Base-by-base conservation (phyloP, 352 stramenopile species). In the Elongisporangium prolatum region DNA sequence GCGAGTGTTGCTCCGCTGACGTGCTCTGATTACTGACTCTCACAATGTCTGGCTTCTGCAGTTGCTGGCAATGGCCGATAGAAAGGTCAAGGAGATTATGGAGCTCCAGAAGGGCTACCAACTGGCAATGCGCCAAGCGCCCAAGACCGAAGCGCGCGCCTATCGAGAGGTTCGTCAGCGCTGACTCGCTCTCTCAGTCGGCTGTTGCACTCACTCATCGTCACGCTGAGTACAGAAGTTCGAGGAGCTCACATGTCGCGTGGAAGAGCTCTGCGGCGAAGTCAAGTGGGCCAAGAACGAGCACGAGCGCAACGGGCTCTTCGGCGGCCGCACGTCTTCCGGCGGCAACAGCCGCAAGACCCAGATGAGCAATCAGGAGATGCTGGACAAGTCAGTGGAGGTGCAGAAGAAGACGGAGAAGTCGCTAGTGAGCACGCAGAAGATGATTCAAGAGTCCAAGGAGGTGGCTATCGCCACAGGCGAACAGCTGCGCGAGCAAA, bases 91-190 rank as follows among this genome's bases (percentile, higher is more conserved):
- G 21, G 84, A 95, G 68, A 80, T 88, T 28, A 65, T 93, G 21
- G 82, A 93, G 64, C 75, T 95, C 54, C 89, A 89, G 64, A 95
- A 95, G 65, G 84, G 84, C 34, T 95, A 90, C 60, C 83, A 92
- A 54, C 64, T 93, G 17, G 82, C 86, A 3, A 65, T 95, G 21
- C 78, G 80, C 21, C 86, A 95, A 69, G 86, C 82, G 22, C 75
- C 77, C 11, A 74, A 83, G 13, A 80, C 93, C 50, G 71, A 91
- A 56, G 76, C 83, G 13, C 69, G 72, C 52, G 62, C 77, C 14
- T 92, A 88, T 56, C 72, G 74, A 60, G 84, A 95, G 69, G 86
- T 95, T 61, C 13, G 67, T 64, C 20, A 4, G 20, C 17, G 4
- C 18, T 49, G 17, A 3, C 20, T 9, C 3, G 17, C 14, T 47